Percentiles rank a stretch among this genome's conserved stretches.
Evolutionary conservation across 495 filamentous ascomycete species (phyloP).

Genomic region (Glonium stellatum): DNA sequence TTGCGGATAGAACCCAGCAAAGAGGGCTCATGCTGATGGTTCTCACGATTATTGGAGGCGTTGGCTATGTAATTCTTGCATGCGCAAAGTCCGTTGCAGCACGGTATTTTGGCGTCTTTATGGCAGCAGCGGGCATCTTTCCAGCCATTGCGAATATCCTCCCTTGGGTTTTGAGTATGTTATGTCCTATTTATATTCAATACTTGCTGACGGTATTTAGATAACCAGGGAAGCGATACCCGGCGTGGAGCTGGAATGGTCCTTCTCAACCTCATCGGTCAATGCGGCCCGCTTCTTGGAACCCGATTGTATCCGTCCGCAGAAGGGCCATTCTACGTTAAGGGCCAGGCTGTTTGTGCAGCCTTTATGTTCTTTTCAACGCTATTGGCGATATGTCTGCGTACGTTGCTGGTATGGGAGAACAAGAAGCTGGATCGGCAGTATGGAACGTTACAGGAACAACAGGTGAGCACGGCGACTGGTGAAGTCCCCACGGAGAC

Average conservation of each 20-base stretch:
- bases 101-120: conserved; percentile 33
- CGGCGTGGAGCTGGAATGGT: conserved; percentile 53
- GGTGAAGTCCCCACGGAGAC: background rate
- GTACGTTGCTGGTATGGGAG: conserved; percentile 41
- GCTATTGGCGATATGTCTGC: conserved; percentile 42
- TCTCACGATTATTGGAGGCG: conserved; percentile 55
- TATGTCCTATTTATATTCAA: background rate
- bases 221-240: conserved; percentile 49
- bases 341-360: conserved; percentile 52
- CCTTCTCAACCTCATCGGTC: conserved; percentile 54
- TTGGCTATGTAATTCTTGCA: conserved; percentile 56
- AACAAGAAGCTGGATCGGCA: conserved; percentile 35
- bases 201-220: background rate
- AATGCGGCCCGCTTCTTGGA: conserved; percentile 56
- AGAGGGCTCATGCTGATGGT: conserved; percentile 60
- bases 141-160: conserved; percentile 31
- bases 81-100: conserved; percentile 19
- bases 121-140: conserved; percentile 33
- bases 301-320: conserved; percentile 52
- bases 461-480: background rate
- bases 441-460: conserved; percentile 13
- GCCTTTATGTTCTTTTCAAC: conserved; percentile 50
- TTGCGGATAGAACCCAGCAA: conserved; percentile 67
- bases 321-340: conserved; percentile 53
- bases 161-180: conserved; percentile 21